phyloP scores from a whole-genome alignment of 768 basidiomycete species.

The Pseudohyphozyma bogoriensis region DNA sequence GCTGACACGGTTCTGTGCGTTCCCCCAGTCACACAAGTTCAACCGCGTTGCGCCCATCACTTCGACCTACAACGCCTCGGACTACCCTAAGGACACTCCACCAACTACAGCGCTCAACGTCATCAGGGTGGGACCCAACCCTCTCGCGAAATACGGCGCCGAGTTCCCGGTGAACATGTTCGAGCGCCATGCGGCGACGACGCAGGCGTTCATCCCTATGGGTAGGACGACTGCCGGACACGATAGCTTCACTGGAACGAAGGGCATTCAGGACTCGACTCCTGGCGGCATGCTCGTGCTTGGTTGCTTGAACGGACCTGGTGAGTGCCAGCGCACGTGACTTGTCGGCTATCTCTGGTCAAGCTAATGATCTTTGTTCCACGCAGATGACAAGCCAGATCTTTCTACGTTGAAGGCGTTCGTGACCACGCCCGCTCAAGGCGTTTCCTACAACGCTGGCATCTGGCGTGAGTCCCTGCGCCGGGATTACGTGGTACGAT shows the following conservation, averaged over 20 bases:
- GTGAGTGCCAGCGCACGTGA: background rate
- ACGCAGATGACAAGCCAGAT: background rate
- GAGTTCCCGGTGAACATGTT: background rate
- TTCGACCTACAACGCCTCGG: background rate
- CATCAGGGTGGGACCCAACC: background rate
- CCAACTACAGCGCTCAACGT: background rate
- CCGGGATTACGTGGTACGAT: no score
- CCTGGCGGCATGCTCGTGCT: background rate
- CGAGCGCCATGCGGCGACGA: background rate
- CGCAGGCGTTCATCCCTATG: background rate
- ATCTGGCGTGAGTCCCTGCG: slow-evolving; percentile 4
- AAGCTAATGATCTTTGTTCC: background rate
- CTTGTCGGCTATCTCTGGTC: background rate
- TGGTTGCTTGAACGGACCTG: background rate
- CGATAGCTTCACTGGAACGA: background rate
- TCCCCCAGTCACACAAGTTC: background rate
- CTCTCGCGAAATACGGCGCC: background rate
- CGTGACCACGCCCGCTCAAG: background rate
- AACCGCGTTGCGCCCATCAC: background rate
- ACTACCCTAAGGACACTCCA: background rate
- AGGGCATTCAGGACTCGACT: background rate
- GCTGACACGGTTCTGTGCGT: background rate
- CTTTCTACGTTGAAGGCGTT: background rate
- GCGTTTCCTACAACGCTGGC: background rate
- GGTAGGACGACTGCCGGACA: background rate